phyloP scores from a whole-genome alignment of 495 filamentous ascomycete species.

The Schizothecium vesticola region DNA sequence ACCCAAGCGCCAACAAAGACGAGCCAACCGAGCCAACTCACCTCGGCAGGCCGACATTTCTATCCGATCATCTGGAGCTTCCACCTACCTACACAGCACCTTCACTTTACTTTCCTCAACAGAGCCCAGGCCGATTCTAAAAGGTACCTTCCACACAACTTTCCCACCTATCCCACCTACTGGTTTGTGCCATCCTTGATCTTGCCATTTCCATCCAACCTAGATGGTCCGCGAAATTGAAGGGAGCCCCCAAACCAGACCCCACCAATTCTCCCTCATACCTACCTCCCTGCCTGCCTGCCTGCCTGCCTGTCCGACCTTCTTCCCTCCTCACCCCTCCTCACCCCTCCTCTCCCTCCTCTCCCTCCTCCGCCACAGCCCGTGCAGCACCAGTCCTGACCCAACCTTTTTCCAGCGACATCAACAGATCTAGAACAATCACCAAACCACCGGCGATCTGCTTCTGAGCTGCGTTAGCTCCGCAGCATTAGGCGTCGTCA shows the following conservation, averaged over 20 bases:
- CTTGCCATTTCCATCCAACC: not conserved
- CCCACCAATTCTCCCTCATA: not conserved
- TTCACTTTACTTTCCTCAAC: not conserved
- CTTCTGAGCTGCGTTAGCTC: not conserved
- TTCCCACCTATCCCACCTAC: not conserved
- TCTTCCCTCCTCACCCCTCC: not conserved
- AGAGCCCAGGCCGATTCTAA: not conserved
- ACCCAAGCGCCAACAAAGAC: not conserved
- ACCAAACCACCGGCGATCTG: not conserved
- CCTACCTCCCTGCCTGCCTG: not conserved
- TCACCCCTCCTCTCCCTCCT: not conserved
- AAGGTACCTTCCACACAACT: not conserved
- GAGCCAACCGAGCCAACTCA: not conserved
- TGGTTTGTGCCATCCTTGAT: too few relatives aligned
- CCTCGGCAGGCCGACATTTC: not conserved
- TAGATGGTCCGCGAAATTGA: not conserved
- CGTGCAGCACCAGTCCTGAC: not conserved
- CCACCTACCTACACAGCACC: not conserved
- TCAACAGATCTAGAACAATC: not conserved
- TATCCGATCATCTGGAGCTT: too few relatives aligned
- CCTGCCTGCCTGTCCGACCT: not conserved
- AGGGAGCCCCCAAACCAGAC: not conserved
- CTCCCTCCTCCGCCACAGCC: not conserved
- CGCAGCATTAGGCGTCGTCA: not conserved
- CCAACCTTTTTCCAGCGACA: not conserved